Percentiles rank a stretch among this genome's conserved stretches.
These are phyloP conservation scores for Aspergillus fijiensis DNA, from an alignment of 2,329 filamentous ascomycete species.

Conservation along the genomic window DNA sequence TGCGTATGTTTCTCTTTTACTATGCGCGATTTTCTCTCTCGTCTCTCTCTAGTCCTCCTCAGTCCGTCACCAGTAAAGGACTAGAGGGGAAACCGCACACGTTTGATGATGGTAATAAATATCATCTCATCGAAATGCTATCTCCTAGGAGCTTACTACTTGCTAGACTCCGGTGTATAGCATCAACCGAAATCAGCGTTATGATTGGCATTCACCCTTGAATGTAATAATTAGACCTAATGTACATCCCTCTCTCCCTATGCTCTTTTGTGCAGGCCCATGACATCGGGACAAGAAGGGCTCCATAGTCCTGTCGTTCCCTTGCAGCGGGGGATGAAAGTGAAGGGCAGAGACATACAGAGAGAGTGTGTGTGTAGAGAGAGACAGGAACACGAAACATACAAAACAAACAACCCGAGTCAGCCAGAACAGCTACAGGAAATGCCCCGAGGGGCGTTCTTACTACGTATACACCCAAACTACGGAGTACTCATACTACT, in stretches of 20 bases:
- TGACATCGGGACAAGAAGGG: conserved; percentile 1
- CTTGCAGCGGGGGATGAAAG: conserved; percentile 15
- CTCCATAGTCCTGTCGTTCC: conserved; percentile 8
- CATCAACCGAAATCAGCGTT: background rate
- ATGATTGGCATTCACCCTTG: background rate
- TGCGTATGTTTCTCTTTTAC: conserved; percentile 13
- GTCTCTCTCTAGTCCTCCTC: conserved; percentile 9
- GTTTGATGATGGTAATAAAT: conserved; percentile 11
- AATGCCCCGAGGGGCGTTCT: too few species aligned
- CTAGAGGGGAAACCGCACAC: background rate
- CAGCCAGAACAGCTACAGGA: background rate
- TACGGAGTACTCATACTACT: too few species aligned
- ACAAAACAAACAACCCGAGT: conserved; percentile 10
- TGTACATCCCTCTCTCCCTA: background rate
- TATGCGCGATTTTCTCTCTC: conserved; percentile 28
- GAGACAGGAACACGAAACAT: conserved; percentile 9
- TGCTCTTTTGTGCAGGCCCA: conserved; percentile 1
- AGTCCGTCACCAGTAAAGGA: conserved; percentile 11
- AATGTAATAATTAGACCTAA: background rate
- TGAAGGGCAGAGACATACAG: background rate
- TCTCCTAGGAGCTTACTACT: background rate
- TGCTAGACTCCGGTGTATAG: background rate
- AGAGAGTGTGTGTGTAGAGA: background rate
- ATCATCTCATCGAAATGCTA: background rate
- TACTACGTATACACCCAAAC: too few species aligned